Conservation (phyloP, 257 asterid genomes). For the Solanum lycopersicoides region DNA sequence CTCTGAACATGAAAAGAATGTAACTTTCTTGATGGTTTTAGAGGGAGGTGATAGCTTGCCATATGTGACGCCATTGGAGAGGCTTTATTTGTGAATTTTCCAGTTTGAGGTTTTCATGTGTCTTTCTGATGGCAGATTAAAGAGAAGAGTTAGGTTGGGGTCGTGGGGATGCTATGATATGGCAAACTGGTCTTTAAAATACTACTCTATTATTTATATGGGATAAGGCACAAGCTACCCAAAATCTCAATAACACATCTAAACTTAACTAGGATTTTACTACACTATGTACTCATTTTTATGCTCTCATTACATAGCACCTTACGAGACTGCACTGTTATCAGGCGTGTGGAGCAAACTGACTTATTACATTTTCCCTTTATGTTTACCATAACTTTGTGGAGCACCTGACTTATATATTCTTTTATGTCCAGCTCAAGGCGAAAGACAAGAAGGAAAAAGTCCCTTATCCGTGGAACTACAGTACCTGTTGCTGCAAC, state of each 20-base stretch:
- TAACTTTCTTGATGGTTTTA: not conserved
- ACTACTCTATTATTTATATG: no score
- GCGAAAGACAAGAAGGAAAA: not conserved
- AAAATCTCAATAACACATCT: no score
- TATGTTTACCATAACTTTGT: not conserved
- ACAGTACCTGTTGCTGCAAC: slow-evolving; percentile 7
- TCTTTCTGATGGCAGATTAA: not conserved
- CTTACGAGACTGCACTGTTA: no score
- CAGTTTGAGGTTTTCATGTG: not conserved
- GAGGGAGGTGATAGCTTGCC: not conserved
- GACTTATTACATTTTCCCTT: no score
- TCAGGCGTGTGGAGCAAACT: no score
- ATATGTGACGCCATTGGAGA: not conserved
- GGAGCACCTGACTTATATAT: slow-evolving; percentile 16
- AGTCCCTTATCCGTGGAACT: slow-evolving; percentile 6
- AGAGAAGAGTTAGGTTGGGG: no score
- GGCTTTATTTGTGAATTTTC: not conserved
- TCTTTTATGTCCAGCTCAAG: slow-evolving; percentile 7
- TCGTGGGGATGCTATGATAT: not conserved
- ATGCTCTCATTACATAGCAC: no score
- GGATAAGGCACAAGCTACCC: no score
- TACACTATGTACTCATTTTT: no score
- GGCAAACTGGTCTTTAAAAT: no score
- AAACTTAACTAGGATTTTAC: no score
- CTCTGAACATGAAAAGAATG: not conserved